Percentiles rank a stretch among this genome's conserved stretches.
phyloP scores from a whole-genome alignment of 345 rosid genomes.

The Bruguiera parviflora region DNA sequence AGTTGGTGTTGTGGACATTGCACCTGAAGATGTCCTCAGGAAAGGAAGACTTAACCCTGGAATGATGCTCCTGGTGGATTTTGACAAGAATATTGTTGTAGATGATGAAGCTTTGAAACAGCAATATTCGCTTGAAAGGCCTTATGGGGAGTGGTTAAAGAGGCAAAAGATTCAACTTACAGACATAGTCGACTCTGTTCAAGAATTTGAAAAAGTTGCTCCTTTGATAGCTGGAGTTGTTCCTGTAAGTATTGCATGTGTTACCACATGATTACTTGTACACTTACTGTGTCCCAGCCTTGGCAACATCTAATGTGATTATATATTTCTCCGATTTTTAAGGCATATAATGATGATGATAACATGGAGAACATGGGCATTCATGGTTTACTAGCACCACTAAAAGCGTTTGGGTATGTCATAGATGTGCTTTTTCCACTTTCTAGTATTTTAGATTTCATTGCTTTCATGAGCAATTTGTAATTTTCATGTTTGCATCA shows the following conservation, averaged over 20 bases:
- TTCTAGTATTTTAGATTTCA: not conserved
- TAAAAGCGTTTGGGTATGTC: conserved; percentile 94
- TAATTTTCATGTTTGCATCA: not conserved
- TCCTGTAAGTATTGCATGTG: conserved; percentile 40
- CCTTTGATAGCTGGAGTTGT: conserved; percentile 80
- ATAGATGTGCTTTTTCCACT: conserved; percentile 8
- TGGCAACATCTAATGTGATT: conserved; percentile 9
- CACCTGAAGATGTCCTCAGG: conserved; percentile 87
- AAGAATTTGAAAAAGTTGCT: conserved; percentile 48
- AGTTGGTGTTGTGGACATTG: conserved; percentile 95
- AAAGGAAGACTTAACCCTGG: conserved; percentile 99
- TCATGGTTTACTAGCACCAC: conserved; percentile 80
- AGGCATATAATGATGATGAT: conserved; percentile 75
- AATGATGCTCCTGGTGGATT: conserved; percentile 99
- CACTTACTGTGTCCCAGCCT: conserved; percentile 45
- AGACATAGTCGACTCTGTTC: conserved; percentile 68
- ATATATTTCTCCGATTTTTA: conserved; percentile 7
- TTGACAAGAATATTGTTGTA: conserved; percentile 88
- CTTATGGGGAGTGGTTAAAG: conserved; percentile 91
- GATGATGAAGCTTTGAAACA: conserved; percentile 95
- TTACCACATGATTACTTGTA: not conserved
- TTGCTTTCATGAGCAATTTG: conserved; percentile 6
- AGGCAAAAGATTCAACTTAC: conserved; percentile 83
- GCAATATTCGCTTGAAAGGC: conserved; percentile 84
- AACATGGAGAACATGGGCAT: conserved; percentile 86